A percentile compares a stretch with the other conserved stretches of the same genome.
phyloP scores from a whole-genome alignment of 768 basidiomycete species.

The Saitozyma sp. region DNA sequence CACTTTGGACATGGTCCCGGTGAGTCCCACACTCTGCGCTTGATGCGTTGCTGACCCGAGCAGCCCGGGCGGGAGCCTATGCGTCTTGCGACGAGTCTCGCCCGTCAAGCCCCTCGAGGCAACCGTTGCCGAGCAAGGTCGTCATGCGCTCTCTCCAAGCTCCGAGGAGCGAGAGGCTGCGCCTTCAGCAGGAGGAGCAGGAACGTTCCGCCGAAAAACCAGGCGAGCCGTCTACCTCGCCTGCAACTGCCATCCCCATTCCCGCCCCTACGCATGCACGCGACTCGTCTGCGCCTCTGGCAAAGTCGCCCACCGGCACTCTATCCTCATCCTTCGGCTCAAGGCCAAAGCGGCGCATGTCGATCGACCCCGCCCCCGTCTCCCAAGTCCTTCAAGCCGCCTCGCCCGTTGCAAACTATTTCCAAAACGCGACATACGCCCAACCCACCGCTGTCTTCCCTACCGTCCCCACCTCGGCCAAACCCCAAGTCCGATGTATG shows the following conservation, averaged over 20 bases:
- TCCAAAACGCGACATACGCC: slow-evolving; percentile 6
- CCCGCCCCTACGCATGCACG: too few species aligned
- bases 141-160: slow-evolving; percentile 41
- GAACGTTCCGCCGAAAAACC: slow-evolving; percentile 1
- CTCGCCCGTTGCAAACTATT: slow-evolving; percentile 21
- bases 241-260: neutral
- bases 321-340: slow-evolving; percentile 12
- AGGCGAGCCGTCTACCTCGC: slow-evolving; percentile 1
- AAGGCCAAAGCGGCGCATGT: slow-evolving; percentile 40
- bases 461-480: slow-evolving; percentile 2
- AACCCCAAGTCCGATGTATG: slow-evolving; percentile 82
- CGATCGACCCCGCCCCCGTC: slow-evolving; percentile 43
- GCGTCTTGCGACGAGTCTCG: slow-evolving; percentile 47
- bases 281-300: too few species aligned
- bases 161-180: slow-evolving; percentile 42
- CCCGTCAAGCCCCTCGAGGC: slow-evolving; percentile 22
- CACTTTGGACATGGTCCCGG: slow-evolving; percentile 47
- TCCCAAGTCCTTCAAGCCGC: slow-evolving; percentile 39
- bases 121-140: slow-evolving; percentile 16
- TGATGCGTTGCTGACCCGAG: slow-evolving; percentile 4
- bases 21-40: slow-evolving; percentile 15
- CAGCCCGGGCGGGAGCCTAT: slow-evolving; percentile 47
- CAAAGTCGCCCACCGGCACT: neutral
- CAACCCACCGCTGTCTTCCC: slow-evolving; percentile 4
- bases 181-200: slow-evolving; percentile 24